A percentile compares a stretch with the other conserved stretches of the same genome.
These are phyloP conservation scores for Sclerotinia trifoliorum DNA, from an alignment of 2,329 filamentous ascomycete genomes.

Conservation along the genomic window DNA sequence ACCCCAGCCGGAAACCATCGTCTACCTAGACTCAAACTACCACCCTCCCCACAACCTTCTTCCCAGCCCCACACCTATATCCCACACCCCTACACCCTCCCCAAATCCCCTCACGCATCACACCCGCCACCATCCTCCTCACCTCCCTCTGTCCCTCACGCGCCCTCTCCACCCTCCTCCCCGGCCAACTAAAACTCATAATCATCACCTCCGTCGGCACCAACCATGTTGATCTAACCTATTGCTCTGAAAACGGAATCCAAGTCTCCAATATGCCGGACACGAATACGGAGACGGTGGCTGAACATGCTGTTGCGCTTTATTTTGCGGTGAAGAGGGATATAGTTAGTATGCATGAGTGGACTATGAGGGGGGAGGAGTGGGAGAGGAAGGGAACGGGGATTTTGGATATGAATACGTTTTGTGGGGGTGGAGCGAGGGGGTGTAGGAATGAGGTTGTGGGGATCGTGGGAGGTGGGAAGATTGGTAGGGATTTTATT, in stretches of 20 bases:
- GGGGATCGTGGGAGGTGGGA: constrained; percentile 3
- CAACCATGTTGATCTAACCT: constrained; percentile 9
- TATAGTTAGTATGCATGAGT: constrained; percentile 12
- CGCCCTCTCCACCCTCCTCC: not conserved
- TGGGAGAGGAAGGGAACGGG: not conserved
- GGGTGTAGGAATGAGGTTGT: not conserved
- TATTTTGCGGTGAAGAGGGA: constrained; percentile 14
- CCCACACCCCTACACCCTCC: not conserved
- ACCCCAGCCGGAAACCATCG: not conserved
- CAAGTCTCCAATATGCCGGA: constrained; percentile 2
- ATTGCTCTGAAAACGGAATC: not conserved
- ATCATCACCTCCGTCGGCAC: constrained; percentile 13
- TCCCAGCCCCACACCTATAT: constrained; percentile 3
- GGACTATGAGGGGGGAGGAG: not conserved
- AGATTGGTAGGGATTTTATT: not conserved
- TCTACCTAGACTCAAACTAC: constrained; percentile 13
- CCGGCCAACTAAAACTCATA: constrained; percentile 6
- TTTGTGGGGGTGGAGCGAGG: not conserved
- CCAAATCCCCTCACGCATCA: not conserved
- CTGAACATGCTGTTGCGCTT: not conserved
- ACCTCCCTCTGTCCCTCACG: constrained; percentile 7
- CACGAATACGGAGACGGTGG: not conserved
- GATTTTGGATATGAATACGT: not conserved
- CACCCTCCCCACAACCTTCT: not conserved
- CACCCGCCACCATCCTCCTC: constrained; percentile 4